Base-by-base conservation (phyloP, 768 basidiomycete genomes). In the Roridomyces roridus region DNA sequence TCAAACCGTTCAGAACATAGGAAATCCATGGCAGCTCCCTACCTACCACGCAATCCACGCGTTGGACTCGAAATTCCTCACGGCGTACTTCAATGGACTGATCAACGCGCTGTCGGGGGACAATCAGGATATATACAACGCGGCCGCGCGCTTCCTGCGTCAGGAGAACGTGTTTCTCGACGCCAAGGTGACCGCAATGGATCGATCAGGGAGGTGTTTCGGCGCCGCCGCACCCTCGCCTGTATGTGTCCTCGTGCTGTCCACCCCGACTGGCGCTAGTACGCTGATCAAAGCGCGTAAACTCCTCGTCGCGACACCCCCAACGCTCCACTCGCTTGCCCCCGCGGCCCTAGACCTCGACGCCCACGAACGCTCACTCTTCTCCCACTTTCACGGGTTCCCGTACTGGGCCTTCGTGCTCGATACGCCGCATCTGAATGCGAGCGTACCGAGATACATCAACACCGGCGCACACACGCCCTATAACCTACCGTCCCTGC, bases 291-390 rank as follows among this genome's bases (percentile, higher is more conserved):
- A 44, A 31, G 50, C 50, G 6, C 50, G 50, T 31, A 51, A 51
- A 31, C 50, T 51, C 15, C 50, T 51, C 42, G 50, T 51, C 29
- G 50, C 50, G 21, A 51, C 43, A 21, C 50, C 50, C 23, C 40
- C 40, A 40, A 42, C 50, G 8, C 50, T 51, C 40, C 11, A 28
- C 26, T 43, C 50, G 17, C 41, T 51, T 23, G 29, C 50, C 5
- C 23, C 50, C 6, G 50, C 50, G 14, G 28, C 41, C n/a, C n/a
- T 51, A 3, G 50, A 51, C 41, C 42, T 51, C 50, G 50, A 51
- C 41, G 42, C 50, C 21, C 50, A 51, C 15, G 50, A 51, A 31
- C 26, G n/a, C 8, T 18, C 40, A 3, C 6, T 51, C 40, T 51
- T 51, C 23, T 12, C 41, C 50, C 34, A 36, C 26, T 31, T 51